A percentile compares a stretch with the other conserved stretches of the same genome.
Evolutionary conservation across 2,329 filamentous ascomycete genomes (phyloP).

Genomic region (Celoporthe dispersa): DNA sequence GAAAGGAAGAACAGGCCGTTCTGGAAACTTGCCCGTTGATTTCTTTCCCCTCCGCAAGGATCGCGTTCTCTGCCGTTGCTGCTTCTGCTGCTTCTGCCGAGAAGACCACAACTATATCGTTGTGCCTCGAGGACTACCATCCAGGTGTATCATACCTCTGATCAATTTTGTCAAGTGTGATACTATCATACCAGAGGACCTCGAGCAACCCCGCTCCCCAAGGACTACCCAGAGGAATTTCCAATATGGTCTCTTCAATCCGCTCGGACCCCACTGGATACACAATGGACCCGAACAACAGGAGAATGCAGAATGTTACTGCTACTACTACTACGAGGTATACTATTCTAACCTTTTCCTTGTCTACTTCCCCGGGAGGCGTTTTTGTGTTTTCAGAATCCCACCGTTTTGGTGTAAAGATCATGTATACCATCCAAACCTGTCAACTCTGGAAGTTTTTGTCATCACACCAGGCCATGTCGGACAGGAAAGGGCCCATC

Average conservation of each 20-base stretch:
- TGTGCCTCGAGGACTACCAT: conserved; percentile 27
- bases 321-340: conserved; percentile 64
- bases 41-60: conserved; percentile 17
- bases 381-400: conserved; percentile 42
- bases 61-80: conserved; percentile 16
- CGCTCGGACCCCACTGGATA: conserved; percentile 51
- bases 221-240: conserved; percentile 48
- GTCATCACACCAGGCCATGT: neutral
- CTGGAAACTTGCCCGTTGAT: conserved; percentile 22
- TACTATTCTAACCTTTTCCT: conserved; percentile 53
- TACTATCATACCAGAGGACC: conserved; percentile 29
- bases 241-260: conserved; percentile 53
- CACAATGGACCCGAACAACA: conserved; percentile 53
- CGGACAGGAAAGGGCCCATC: neutral
- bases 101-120: conserved; percentile 20
- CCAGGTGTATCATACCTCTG: conserved; percentile 21
- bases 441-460: conserved; percentile 32
- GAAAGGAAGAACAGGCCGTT: conserved; percentile 27
- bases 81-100: conserved; percentile 17
- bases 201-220: conserved; percentile 36
- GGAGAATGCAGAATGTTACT: conserved; percentile 63
- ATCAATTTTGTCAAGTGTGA: conserved; percentile 26
- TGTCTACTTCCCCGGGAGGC: conserved; percentile 51
- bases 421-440: conserved; percentile 33
- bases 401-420: conserved; percentile 10